Evolutionary conservation across 179 eudicot species (phyloP), one percentile per base, ranked within the genome.

Genomic region (Heliamphora pulchella): DNA sequence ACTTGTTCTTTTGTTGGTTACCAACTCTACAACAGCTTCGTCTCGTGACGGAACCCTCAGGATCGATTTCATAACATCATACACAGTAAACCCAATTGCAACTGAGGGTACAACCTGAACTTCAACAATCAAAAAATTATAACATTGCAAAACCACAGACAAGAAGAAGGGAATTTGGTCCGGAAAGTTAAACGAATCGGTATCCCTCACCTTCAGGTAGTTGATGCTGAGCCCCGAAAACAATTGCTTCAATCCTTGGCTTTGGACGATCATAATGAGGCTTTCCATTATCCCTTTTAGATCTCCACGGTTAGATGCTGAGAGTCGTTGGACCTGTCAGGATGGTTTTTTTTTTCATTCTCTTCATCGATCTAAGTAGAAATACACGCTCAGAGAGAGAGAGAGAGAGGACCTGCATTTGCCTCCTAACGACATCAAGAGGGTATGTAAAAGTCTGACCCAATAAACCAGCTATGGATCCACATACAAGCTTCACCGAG

Each of bases 371-470:
- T 31, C 31, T 31, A 31, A 31, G 31, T 31, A 31, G 31, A 31
- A 31, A 31, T 31, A 20, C 5, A 13, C 41, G 43, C 41, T 54
- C 0, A 14, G 61, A 22, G 78, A 44, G 69, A 43, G 78, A 75
- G 58, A 47, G 64, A 50, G 64, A 54, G 54, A 61, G 54, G 83
- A 93, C 98, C 98, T 94, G 98, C 98, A 93, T 94, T 90, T 94
- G 97, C 67, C 97, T 85, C 82, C 97, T 89, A 17, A 94, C 98
- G 62, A 94, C 98, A 81, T 94, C 98, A 43, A 94, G 93, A 83
- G 97, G 97, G 81, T 94, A 91, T 4, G 98, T 94, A 81, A 91
- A 91, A 83, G 98, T 94, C 82, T 94, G 98, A 63, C 98, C 98
- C 75, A 94, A 81, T 76, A 94, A 85, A 70, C 98, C 98, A 44